Evolutionary conservation across 1,139 yeast species (phyloP), one percentile per base, ranked within the genome.

Genomic region (Meyerozyma elateridarum): DNA sequence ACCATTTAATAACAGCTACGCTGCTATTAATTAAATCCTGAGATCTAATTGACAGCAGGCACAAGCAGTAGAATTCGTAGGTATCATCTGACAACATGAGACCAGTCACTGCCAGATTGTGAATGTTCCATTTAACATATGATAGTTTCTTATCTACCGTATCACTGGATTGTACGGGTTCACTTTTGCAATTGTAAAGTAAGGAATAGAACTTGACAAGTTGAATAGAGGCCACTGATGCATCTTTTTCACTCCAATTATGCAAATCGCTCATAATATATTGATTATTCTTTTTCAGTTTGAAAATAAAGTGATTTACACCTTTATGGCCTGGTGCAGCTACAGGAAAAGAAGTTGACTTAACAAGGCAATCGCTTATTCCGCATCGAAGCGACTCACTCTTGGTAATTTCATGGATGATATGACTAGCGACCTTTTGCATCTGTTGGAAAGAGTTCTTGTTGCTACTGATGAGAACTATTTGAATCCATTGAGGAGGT

Each of bases 261-360:
- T 8, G 22, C 18, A 6, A 15, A 13, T 29, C 31, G 21, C 31
- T 29, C 24, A 20, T 18, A 6, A 29, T 22, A 14, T 17, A 30
- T 15, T 25, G 27, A 13, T 24, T 24, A 36, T 76, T 72, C 15
- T 60, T 60, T 39, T 75, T 79, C 30, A 85, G 73, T 54, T 84
- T 87, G 62, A 76, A 88, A 17, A 88, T 68, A 51, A 91, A 91
- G 58, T 89, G 96, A 39, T 78, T 75, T 15, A 87, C 69, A 77
- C 80, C 9, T 75, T 73, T 16, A 77, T 65, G 36, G 77, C 84
- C 3, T 44, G 39, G n/a, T 45, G 22, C 9, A 61, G 45, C 13
- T 57, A 50, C 7, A 4, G 27, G 27, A 14, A 51, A 39, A 6
- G 37, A 40, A n/a, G 37, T 37, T 5, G 56, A 44, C 6, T 35